These are phyloP conservation scores for Botryosphaeria dothidea DNA, from an alignment of 2,329 filamentous ascomycete genomes.

Conservation along the genomic window DNA sequence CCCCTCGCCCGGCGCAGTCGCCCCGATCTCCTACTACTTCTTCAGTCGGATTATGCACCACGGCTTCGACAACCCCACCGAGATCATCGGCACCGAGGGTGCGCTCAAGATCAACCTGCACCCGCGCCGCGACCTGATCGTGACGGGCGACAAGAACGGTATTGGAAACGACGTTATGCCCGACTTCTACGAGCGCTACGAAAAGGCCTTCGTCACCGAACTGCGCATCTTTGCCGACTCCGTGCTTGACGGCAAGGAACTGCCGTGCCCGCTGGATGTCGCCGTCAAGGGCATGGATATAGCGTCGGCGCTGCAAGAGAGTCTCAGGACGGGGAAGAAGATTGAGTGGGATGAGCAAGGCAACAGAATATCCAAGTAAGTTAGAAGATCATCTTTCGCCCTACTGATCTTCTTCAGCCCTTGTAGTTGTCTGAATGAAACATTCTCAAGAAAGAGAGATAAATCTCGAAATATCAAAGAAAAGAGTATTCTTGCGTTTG, in stretches of 20 bases:
- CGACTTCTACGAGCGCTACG: constrained; percentile 20
- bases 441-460: background rate
- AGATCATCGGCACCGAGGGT: constrained; percentile 42
- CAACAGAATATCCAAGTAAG: constrained; percentile 8
- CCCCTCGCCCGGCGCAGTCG: constrained; percentile 24
- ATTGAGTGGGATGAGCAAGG: constrained; percentile 16
- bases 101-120: constrained; percentile 18
- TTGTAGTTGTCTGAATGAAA: background rate
- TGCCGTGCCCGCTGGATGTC: constrained; percentile 5
- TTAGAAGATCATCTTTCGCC: background rate
- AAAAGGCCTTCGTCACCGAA: constrained; percentile 20
- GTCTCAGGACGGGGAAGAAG: constrained; percentile 17
- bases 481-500: background rate
- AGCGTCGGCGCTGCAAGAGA: constrained; percentile 12
- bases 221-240: constrained; percentile 14
- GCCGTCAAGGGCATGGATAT: constrained; percentile 19
- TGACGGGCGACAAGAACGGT: constrained; percentile 3
- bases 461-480: background rate
- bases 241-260: constrained; percentile 1
- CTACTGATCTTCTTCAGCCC: background rate
- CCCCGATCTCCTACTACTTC: constrained; percentile 48
- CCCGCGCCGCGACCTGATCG: constrained; percentile 15
- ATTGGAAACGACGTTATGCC: constrained; percentile 19
- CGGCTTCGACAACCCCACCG: constrained; percentile 47
- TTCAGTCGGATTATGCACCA: constrained; percentile 45